Conservation (phyloP, 1,284 basidiomycete species). For the Pseudomicrostroma phylloplanum region DNA sequence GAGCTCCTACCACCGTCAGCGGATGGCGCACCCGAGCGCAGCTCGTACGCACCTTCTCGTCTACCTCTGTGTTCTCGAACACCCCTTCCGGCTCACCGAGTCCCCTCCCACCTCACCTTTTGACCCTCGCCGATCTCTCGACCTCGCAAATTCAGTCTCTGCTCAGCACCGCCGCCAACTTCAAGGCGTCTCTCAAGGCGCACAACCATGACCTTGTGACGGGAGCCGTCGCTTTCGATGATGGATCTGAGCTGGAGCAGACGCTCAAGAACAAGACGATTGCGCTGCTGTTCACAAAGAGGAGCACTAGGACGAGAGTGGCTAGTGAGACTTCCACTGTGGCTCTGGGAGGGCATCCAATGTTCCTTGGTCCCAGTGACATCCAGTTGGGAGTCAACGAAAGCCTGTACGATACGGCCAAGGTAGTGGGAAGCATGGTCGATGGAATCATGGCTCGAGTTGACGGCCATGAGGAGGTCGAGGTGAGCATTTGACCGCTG, state of each 20-base stretch:
- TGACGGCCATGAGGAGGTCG: conserved; percentile 81
- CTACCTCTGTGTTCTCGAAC: neutral
- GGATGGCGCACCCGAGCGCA: no score
- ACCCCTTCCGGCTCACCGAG: neutral
- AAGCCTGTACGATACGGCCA: conserved; percentile 71
- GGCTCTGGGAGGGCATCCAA: conserved; percentile 63
- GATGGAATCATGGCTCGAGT: conserved; percentile 97
- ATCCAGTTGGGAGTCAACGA: conserved; percentile 97
- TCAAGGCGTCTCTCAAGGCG: neutral
- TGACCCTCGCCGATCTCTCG: conserved; percentile 3
- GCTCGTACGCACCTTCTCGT: neutral
- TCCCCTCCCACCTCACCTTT: neutral
- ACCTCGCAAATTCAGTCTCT: neutral
- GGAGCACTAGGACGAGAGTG: conserved; percentile 84
- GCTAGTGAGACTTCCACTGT: conserved; percentile 66
- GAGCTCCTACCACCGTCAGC: no score
- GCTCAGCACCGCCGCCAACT: neutral
- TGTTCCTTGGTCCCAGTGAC: conserved; percentile 85
- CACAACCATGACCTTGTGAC: neutral
- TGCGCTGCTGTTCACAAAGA: conserved; percentile 84
- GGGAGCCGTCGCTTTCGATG: neutral
- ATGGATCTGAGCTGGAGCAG: conserved; percentile 38
- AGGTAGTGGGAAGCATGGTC: conserved; percentile 81
- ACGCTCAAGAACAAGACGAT: conserved; percentile 72
- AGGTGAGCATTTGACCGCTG: conserved; percentile 56